Base-by-base conservation (phyloP, 345 rosid genomes). In the Hibiscus trionum region DNA sequence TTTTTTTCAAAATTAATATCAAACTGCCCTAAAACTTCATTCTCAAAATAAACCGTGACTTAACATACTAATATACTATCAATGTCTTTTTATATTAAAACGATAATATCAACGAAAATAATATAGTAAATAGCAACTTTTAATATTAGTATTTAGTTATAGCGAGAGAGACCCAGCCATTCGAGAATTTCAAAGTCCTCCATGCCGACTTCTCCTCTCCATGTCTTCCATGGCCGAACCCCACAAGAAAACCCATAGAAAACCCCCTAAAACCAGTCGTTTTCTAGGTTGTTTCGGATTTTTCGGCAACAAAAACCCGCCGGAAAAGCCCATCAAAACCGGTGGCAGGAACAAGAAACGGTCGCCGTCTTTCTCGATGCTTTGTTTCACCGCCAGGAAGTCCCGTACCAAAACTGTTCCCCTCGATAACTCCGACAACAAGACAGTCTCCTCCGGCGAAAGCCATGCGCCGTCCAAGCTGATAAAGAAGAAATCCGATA, bases 221-320 rank as follows among this genome's bases (percentile, higher is more conserved):
- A 15, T 14, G 64, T n/a, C 61, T 69, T 37, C 73, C 63, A 82
- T 84, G 88, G 82, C 81, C 24, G 77, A 72, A 67, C 57, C 53
- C 17, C 77, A 57, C 19, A 69, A 76, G 62, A 73, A 57, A 70
- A 3, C 17, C 17, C 77, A 57, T 16, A 69, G 74, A 58, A 73
- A 57, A 70, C 1, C 17, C 52, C 72, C 24, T 24, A 63, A 63
- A 74, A 44, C 24, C 74, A 49, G 72, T 19, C 70, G 69, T 42
- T 81, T 86, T 68, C 79, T 84, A 0, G 59, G 72, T 27, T 86
- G 90, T 76, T 85, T 88, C 56, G 88, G 93, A 19, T 66, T 80
- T 47, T 77, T 79, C 65, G 17, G 75, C 49, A 73, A 76, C 53
- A 24, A 57, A 24, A 57, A 10, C 31, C 15, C 31, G 10, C 5